Base-by-base conservation (phyloP, 192 early-diverging fungal species). In the Backusella luteola region DNA sequence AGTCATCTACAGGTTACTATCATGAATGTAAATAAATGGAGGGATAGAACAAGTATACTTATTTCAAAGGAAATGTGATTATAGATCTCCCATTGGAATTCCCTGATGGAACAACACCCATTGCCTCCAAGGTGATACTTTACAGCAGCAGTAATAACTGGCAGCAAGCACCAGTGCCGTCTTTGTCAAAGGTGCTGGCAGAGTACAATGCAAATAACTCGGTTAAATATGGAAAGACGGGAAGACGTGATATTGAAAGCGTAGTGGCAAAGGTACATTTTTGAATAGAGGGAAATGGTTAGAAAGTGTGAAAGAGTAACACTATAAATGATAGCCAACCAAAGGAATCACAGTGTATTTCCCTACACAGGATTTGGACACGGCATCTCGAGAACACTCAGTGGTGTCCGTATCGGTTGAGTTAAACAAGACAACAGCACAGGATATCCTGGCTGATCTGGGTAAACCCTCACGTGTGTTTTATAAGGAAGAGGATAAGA, bases 51-150 rank as follows among this genome's bases (percentile, higher is more conserved):
- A 35, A 6, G 53, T 32, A 38, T 32, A 63, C 36, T 71, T 15
- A 68, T 21, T 34, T 8, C 1, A 68, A 68, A 8, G 17, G 12
- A 67, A 34, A 59, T 23, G 9, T 17, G 0, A 38, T 32, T 32
- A n/a, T 66, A 87, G 91, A 93, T 39, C 81, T 93, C 7, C 91
- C 91, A 15, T 81, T 93, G 17, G 89, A 91, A 67, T 90, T 93
- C 38, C 90, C 92, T 8, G 92, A 93, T 78, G 91, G 90, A 6
- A 92, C 90, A 29, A 93, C 93, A 2, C 92, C 93, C 1, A 87
- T 92, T 23, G 82, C 89, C 7, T 85, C 83, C 11, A 85, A 89
- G 34, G 77, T 93, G 53, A 90, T 90, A 66, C 79, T 93, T 12
- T 93, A 79, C 69, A 78, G 85, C n/a, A 88, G 89, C 17, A 77